Base-by-base conservation (phyloP, 345 rosid genomes). In the Moricandia moricandioides region DNA sequence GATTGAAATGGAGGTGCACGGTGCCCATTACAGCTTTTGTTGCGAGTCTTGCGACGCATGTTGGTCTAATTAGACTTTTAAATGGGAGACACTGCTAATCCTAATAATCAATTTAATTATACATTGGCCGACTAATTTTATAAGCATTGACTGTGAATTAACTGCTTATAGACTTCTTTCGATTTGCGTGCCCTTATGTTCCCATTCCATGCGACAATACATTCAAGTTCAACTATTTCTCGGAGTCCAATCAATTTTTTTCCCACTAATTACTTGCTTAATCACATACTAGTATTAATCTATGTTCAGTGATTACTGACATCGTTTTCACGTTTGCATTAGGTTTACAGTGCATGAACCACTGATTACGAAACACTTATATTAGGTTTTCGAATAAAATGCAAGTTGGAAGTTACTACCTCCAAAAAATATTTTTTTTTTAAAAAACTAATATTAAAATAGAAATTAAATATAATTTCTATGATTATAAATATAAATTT, bases 11-110 rank as follows among this genome's bases (percentile, higher is more conserved):
- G 60, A 64, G 70, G 75, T 69, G 75, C 74, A 76, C 75, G 66
- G 71, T 69, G 70, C 70, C 77, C 65, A 47, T 71, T 37, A 71
- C 59, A 71, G 68, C 37, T 65, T 72, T 77, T 65, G 62, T 65
- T 21, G 24, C 24, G 24, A 21, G 24, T 21, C 24, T 2, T 21
- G 68, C 63, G 63, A 78, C 57, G 81, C 77, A 78, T 71, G 81
- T 78, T 71, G 68, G 81, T 78, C 81, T 71, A 71, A 30, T 37
- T 16, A 66, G 58, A 71, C 72, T 65, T 65, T 34, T 70, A 24
- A 40, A 57, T 45, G 17, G 47, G 47, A 70, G 40, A 77, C 24
- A 54, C 8, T 70, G 34, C 47, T 78, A 77, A 76, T 62, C 57
- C 70, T 56, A 52, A 26, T 56, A 45, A 71, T 43, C 54, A 33